phyloP scores from a whole-genome alignment of 2,329 filamentous ascomycete genomes.

The Canariomyces notabilis region DNA sequence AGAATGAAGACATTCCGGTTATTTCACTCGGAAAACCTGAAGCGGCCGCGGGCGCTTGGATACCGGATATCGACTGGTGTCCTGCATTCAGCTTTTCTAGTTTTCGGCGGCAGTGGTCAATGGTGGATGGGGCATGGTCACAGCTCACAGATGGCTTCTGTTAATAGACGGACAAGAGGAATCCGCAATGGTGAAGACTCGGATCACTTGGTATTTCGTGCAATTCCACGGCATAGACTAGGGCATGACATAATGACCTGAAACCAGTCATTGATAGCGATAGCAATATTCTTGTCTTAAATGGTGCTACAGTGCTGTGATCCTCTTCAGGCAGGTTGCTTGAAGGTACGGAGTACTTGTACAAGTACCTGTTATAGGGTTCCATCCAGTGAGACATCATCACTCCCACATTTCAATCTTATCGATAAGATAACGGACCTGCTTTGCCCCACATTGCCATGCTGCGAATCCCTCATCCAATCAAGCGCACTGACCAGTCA shows the following conservation, averaged over 20 bases:
- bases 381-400: too few species aligned
- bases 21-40: neutral
- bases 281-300: neutral
- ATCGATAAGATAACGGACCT: slow-evolving; percentile 7
- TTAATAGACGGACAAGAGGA: neutral
- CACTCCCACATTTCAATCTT: neutral
- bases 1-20: too few species aligned
- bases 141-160: neutral
- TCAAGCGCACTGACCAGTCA: slow-evolving; percentile 17
- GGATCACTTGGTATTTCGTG: neutral
- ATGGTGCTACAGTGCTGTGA: too few species aligned
- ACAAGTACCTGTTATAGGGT: too few species aligned
- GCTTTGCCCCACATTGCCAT: neutral
- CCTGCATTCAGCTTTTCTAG: too few species aligned
- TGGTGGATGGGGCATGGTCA: neutral
- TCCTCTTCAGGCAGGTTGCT: too few species aligned
- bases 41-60: neutral
- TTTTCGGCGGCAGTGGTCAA: neutral
- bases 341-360: too few species aligned
- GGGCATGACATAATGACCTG: slow-evolving; percentile 1
- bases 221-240: neutral
- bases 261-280: neutral
- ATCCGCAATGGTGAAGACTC: neutral
- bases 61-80: too few species aligned
- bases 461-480: slow-evolving; percentile 9